phyloP scores from a whole-genome alignment of 179 eudicot species.

The Silene coronaria region DNA sequence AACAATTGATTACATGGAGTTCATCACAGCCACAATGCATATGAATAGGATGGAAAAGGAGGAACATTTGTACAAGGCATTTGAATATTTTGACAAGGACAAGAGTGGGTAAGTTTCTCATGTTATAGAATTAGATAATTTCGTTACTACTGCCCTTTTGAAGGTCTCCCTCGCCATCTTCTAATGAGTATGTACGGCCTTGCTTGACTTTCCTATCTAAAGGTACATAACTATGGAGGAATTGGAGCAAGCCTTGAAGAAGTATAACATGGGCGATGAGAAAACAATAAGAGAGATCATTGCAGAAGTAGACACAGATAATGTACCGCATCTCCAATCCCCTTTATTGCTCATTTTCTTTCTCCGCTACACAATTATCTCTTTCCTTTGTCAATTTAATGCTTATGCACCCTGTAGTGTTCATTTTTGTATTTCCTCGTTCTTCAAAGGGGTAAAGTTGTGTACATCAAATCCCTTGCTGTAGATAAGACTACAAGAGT shows the following conservation, averaged over 20 bases:
- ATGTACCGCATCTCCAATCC: conserved; percentile 41
- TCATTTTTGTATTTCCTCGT: not conserved
- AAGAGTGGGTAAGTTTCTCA: conserved; percentile 71
- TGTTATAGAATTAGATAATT: not conserved
- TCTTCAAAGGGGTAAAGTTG: not conserved
- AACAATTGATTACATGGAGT: conserved; percentile 90
- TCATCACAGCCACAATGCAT: conserved; percentile 93
- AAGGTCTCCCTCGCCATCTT: not conserved
- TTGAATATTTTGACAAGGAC: conserved; percentile 85
- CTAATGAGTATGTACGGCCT: not conserved
- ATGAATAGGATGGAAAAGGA: conserved; percentile 90
- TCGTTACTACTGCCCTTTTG: not conserved
- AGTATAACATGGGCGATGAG: conserved; percentile 94
- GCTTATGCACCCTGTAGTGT: not conserved
- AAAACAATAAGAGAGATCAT: conserved; percentile 82
- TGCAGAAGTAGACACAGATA: conserved; percentile 89
- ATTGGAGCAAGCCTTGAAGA: conserved; percentile 75
- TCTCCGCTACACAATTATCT: not conserved
- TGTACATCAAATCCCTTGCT: not conserved
- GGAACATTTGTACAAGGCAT: conserved; percentile 79
- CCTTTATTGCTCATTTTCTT: conserved; percentile 11
- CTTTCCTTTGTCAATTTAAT: not conserved
- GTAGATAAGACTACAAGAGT: not conserved
- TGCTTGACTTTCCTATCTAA: conserved; percentile 15
- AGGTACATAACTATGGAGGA: conserved; percentile 91